These are phyloP conservation scores for Athelia psychrophila DNA, from an alignment of 1,284 basidiomycete species.

Conservation along the genomic window DNA sequence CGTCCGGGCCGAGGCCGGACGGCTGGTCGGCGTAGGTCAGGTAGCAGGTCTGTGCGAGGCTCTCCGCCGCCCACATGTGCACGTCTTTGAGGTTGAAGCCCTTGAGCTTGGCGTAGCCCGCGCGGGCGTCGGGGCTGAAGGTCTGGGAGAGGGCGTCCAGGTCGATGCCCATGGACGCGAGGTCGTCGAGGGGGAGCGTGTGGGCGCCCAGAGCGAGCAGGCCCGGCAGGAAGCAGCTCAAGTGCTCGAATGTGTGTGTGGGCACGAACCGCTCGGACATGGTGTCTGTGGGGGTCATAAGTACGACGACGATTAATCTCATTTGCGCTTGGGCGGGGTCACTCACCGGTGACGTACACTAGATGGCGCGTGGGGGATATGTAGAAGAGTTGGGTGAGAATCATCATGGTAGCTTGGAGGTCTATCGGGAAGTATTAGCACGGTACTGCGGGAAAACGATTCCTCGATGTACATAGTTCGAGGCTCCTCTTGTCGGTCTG, in stretches of 20 bases:
- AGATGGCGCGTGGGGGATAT: slow-evolving; percentile 62
- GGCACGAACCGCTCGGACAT: slow-evolving; percentile 29
- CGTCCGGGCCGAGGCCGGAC: slow-evolving; percentile 60
- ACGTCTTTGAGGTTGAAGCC: slow-evolving; percentile 45
- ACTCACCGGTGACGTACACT: slow-evolving; percentile 68
- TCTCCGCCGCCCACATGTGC: slow-evolving; percentile 67
- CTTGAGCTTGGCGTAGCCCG: slow-evolving; percentile 32
- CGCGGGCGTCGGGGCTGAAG: slow-evolving; percentile 33
- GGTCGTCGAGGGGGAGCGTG: slow-evolving; percentile 52
- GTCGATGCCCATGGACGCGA: slow-evolving; percentile 41
- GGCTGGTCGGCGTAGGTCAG: slow-evolving; percentile 60
- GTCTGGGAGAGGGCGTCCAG: slow-evolving; percentile 32
- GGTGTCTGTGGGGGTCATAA: slow-evolving; percentile 11
- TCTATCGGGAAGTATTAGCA: slow-evolving; percentile 37
- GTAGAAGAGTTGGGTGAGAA: slow-evolving; percentile 65
- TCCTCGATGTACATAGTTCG: slow-evolving; percentile 51
- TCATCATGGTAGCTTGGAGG: slow-evolving; percentile 54
- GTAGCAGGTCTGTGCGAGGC: slow-evolving; percentile 66
- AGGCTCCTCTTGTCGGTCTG: slow-evolving; percentile 54
- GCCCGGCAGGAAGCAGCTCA: slow-evolving; percentile 78
- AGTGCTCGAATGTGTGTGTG: slow-evolving; percentile 64
- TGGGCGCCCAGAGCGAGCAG: slow-evolving; percentile 71
- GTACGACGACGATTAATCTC: background rate
- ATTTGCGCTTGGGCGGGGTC: background rate
- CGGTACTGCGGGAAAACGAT: background rate